Percentiles rank a stretch among this genome's conserved stretches.
Evolutionary conservation across 2,329 filamentous ascomycete genomes (phyloP).

Genomic region (Drechslerella coelobrocha): DNA sequence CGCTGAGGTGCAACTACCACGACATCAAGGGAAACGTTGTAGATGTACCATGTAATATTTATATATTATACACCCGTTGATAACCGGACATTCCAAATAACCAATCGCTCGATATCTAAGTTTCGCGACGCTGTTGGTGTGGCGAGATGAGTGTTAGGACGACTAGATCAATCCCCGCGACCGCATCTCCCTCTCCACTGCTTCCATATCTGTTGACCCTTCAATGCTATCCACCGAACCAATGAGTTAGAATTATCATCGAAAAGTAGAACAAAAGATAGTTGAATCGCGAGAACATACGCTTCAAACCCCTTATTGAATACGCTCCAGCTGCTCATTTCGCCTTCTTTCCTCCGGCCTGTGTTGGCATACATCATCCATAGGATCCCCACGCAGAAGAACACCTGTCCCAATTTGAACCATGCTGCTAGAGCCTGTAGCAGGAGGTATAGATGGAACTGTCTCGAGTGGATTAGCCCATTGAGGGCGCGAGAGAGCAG

Average conservation of each 20-base stretch:
- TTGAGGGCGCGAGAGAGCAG: conserved; percentile 52
- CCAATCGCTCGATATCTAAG: background rate
- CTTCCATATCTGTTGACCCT: conserved; percentile 55
- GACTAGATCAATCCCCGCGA: conserved; percentile 50
- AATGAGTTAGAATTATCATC: conserved; percentile 24
- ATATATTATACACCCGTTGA: too few relatives aligned
- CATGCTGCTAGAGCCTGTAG: conserved; percentile 54
- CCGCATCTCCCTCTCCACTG: conserved; percentile 54
- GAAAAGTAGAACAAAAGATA: too few relatives aligned
- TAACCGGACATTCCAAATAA: background rate
- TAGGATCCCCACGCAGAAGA: conserved; percentile 55
- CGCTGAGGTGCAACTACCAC: background rate
- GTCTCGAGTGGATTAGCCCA: conserved; percentile 53
- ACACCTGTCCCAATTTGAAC: conserved; percentile 55
- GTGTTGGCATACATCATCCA: conserved; percentile 57
- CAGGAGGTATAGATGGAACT: conserved; percentile 55
- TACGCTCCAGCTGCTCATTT: conserved; percentile 56
- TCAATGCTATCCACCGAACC: conserved; percentile 52
- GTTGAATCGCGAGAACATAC: conserved; percentile 47
- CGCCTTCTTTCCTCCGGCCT: conserved; percentile 54
- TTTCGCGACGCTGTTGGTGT: background rate
- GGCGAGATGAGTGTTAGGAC: background rate
- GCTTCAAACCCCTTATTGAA: conserved; percentile 56
- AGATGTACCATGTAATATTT: too few relatives aligned
- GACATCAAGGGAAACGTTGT: background rate